phyloP scores from a whole-genome alignment of 208 protist genomes.

The Trypanosoma melophagium region DNA sequence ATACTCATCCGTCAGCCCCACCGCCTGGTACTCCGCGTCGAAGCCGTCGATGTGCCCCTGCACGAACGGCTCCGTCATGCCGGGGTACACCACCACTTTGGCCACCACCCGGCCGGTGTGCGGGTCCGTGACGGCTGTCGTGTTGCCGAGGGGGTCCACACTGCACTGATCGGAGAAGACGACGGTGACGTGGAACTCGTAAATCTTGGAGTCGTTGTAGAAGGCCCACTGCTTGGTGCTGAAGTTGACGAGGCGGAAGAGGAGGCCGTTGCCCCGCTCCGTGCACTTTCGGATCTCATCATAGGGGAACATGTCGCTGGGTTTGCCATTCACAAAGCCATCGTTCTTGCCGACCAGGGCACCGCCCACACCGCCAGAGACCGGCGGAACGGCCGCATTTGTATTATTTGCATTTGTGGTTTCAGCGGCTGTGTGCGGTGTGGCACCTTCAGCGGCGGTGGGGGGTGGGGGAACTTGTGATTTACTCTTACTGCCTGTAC shows the following conservation, averaged over 20 bases:
- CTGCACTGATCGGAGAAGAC: constrained; percentile 43
- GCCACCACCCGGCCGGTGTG: constrained; percentile 37
- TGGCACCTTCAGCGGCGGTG: too few species aligned
- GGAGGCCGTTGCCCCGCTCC: constrained; percentile 66
- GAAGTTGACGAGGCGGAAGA: constrained; percentile 74
- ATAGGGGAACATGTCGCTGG: constrained; percentile 38
- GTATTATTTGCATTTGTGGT: too few species aligned
- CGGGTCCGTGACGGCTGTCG: constrained; percentile 36
- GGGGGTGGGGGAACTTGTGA: too few species aligned
- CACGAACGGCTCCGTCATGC: constrained; percentile 59
- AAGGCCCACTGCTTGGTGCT: constrained; percentile 51
- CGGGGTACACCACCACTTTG: constrained; percentile 58
- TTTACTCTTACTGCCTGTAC: too few species aligned
- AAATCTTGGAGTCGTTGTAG: constrained; percentile 79
- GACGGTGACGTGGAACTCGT: constrained; percentile 71
- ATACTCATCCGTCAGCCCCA: constrained; percentile 61
- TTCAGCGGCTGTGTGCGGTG: too few species aligned
- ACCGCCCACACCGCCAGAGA: too few species aligned
- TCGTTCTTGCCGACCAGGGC: background rate
- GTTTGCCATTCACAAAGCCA: constrained; percentile 19
- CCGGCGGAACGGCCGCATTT: too few species aligned
- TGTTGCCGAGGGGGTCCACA: constrained; percentile 52
- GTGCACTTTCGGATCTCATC: constrained; percentile 52
- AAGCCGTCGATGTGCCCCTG: constrained; percentile 62
- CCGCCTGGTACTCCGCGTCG: constrained; percentile 47